Evolutionary conservation across 352 stramenopile species (phyloP), one percentile per base, ranked within the genome.

Genomic region (Phytophthora boehmeriae): DNA sequence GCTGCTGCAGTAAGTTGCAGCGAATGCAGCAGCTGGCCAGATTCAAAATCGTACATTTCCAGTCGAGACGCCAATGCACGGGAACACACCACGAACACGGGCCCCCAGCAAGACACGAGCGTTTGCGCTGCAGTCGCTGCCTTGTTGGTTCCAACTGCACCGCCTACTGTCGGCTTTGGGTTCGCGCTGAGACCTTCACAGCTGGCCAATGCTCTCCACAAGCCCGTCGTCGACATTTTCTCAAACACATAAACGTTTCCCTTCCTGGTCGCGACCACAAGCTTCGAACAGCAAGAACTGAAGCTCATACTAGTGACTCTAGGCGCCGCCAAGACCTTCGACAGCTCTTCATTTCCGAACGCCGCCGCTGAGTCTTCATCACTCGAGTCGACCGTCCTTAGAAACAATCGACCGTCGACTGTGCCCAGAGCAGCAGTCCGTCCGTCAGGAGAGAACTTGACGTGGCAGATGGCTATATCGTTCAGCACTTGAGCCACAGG

Each of bases 231-330:
- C 2, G 49, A 25, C 23, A 45, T 16, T 20, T 39, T 60, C 5
- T 32, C 20, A 13, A 86, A 71, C 6, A 90, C 73, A 63, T 88
- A 88, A 17, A 89, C 68, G 63, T 89, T 86, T 13, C 83, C 80
- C 47, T 90, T 89, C 34, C 73, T 80, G 2, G 83, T 89, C 9
- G 83, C 68, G 0, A 78, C 68, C 1, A 84, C 60, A 5, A 87
- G 59, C 25, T 59, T 62, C 2, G 53, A 55, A 20, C 49, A 68
- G 38, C 52, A 63, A 1, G 56, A 32, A 2, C 78, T 78, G 39
- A 89, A 92, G 45, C 69, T 72, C 32, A 89, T 54, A 11, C 68
- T 75, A 0, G 83, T 92, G 27, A 90, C 59, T 10, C 83, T 78
- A 16, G 83, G 83, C 8, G 83, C 64, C 3, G 58, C 51, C 1